Evolutionary conservation across 306 rosid species (phyloP).

Genomic region (Myrica gale): DNA sequence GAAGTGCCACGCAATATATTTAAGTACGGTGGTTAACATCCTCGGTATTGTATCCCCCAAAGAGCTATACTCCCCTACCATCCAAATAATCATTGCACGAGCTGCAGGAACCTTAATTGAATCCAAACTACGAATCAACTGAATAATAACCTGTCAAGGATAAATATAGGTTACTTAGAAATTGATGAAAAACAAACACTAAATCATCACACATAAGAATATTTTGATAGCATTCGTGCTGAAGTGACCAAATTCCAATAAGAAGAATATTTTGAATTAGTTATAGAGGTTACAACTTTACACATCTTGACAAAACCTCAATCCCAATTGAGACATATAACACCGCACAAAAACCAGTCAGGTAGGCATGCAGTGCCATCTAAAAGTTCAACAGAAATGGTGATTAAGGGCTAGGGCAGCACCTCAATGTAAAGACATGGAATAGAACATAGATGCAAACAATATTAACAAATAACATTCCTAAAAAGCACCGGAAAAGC

Average conservation of each 20-base stretch:
- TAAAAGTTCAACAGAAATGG: not conserved
- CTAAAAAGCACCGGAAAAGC: not conserved
- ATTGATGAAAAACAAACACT: constrained; percentile 11
- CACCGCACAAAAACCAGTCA: not conserved
- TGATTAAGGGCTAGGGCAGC: not conserved
- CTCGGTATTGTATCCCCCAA: constrained; percentile 76
- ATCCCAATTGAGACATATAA: not conserved
- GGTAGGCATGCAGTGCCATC: not conserved
- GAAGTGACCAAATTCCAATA: not conserved
- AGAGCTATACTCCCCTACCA: constrained; percentile 88
- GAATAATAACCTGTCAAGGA: constrained; percentile 68
- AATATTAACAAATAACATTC: not conserved
- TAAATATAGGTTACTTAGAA: constrained; percentile 26
- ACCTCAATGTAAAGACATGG: not conserved
- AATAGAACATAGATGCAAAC: not conserved
- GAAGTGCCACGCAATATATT: constrained; percentile 81
- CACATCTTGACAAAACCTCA: not conserved
- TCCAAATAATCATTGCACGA: constrained; percentile 90
- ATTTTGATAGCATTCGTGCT: constrained; percentile 1
- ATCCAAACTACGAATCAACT: constrained; percentile 71
- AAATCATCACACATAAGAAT: constrained; percentile 22
- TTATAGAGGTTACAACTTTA: not conserved
- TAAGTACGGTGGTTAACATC: constrained; percentile 70
- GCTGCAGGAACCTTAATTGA: constrained; percentile 79
- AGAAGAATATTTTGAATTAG: not conserved